Evolutionary conservation across 139 green algal species (phyloP).

Genomic region (Haematococcus lacustris): DNA sequence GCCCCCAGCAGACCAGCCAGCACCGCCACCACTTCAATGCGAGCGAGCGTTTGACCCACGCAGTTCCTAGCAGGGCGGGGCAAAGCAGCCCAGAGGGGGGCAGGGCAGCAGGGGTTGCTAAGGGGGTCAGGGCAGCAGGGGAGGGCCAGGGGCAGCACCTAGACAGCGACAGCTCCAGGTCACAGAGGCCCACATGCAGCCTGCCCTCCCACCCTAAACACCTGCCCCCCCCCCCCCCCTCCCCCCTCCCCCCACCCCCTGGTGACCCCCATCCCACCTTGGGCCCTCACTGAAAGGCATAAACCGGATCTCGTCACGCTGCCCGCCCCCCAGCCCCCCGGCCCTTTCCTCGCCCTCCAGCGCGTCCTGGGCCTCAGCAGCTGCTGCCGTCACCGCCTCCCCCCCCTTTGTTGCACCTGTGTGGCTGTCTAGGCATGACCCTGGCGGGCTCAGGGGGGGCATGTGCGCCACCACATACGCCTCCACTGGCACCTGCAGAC

Average conservation of each 20-base stretch:
- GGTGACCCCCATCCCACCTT: no score
- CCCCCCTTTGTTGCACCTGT: conserved; percentile 1
- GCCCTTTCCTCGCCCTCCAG: background rate
- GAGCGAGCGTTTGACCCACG: conserved; percentile 55
- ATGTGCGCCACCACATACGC: conserved; percentile 33
- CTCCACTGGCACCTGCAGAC: conserved; percentile 36
- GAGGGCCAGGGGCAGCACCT: no score
- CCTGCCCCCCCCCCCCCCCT: no score
- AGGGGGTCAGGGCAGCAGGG: no score
- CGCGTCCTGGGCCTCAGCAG: background rate
- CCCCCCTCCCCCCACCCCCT: no score
- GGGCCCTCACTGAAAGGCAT: conserved; percentile 43
- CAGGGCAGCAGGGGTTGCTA: no score
- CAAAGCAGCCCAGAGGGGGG: conserved; percentile 27
- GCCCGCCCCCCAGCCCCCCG: no score
- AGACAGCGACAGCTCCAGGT: no score
- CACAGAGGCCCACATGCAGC: no score
- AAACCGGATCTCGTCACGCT: conserved; percentile 40
- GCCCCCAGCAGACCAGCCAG: conserved; percentile 37
- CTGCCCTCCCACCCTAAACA: no score
- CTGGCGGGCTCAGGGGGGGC: conserved; percentile 5
- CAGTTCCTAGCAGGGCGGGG: conserved; percentile 57
- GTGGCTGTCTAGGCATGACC: no score
- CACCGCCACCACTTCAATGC: conserved; percentile 41
- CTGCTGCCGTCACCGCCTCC: background rate